Percentiles rank a stretch among this genome's conserved stretches.
These are phyloP conservation scores for Melocanna baccifera DNA, from an alignment of 176 grass and related monocot genomes.

Conservation along the genomic window DNA sequence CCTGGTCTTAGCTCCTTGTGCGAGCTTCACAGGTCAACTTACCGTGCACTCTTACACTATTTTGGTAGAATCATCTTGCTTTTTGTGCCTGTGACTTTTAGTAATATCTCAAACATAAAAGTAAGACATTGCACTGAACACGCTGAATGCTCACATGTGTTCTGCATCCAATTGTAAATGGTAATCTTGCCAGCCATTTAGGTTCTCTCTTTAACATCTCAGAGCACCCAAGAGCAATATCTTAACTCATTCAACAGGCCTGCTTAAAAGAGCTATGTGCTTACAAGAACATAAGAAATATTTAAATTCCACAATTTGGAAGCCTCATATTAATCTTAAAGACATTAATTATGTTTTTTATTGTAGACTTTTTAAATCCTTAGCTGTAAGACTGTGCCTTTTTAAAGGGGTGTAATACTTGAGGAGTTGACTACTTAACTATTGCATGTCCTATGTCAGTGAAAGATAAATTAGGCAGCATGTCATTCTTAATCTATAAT, in stretches of 20 bases:
- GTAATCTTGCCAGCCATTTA: neutral
- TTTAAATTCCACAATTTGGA: neutral
- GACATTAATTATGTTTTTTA: neutral
- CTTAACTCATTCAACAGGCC: neutral
- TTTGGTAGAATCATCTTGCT: neutral
- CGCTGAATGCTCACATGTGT: neutral
- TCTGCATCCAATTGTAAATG: constrained; percentile 1
- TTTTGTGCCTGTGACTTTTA: neutral
- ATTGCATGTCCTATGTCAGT: neutral
- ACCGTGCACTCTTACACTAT: neutral
- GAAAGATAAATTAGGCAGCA: neutral
- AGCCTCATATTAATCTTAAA: neutral
- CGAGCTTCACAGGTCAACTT: constrained; percentile 85
- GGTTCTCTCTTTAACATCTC: neutral
- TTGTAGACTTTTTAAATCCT: neutral
- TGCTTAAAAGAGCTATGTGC: neutral
- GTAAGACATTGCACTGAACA: neutral
- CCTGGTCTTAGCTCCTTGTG: constrained; percentile 86
- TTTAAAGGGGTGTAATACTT: neutral
- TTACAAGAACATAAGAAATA: neutral
- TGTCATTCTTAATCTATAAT: neutral
- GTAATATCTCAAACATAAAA: neutral
- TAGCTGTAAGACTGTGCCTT: neutral
- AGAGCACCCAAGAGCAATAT: neutral
- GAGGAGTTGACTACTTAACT: neutral